A percentile compares a stretch with the other conserved stretches of the same genome.
These are phyloP conservation scores for Gentiana macrophylla DNA, from an alignment of 257 asterid species.

Conservation along the genomic window DNA sequence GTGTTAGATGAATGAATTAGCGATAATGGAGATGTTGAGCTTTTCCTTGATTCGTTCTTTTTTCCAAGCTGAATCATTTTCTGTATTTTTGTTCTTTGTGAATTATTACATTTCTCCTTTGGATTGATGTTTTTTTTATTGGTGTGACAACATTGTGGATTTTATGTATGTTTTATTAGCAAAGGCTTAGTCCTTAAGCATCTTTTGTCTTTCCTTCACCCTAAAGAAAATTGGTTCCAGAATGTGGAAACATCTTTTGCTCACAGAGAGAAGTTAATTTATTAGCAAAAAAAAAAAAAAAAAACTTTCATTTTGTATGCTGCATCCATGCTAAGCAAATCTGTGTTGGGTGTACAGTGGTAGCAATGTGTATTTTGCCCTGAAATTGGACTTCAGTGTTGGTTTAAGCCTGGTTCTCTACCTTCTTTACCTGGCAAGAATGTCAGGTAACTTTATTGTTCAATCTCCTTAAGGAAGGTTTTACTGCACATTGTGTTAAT, in stretches of 20 bases:
- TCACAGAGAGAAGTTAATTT: not conserved
- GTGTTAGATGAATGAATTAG: not conserved
- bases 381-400: constrained; percentile 9
- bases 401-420: constrained; percentile 11
- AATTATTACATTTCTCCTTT: not conserved
- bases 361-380: not conserved
- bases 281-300: not conserved
- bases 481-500: not conserved
- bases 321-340: not conserved
- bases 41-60: constrained; percentile 7
- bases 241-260: no score
- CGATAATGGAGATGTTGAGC: not conserved
- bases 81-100: no score
- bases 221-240: no score
- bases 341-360: not conserved
- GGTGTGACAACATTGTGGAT: not conserved
- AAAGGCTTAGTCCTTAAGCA: not conserved
- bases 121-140: not conserved
- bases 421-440: constrained; percentile 30
- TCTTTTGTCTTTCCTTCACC: not conserved
- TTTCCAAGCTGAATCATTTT: not conserved
- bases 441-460: constrained; percentile 46
- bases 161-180: not conserved
- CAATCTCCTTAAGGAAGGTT: not conserved
- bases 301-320: not conserved